Conservation (phyloP, 176 grass and related monocot genomes). For the Triticum monococcum region DNA sequence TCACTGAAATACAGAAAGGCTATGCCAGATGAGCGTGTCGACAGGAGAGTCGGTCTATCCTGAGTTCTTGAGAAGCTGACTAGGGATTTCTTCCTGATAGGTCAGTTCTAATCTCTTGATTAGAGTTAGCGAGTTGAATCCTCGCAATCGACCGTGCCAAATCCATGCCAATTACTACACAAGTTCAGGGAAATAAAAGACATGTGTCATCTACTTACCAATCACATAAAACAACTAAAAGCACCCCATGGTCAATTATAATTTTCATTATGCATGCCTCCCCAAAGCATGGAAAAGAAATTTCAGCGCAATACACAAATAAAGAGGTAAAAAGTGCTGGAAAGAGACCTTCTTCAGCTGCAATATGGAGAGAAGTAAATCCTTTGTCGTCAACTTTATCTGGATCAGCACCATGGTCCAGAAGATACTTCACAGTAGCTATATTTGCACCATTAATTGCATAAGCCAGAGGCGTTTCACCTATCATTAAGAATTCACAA, state of each 20-base stretch:
- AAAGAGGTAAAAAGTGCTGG: neutral
- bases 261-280: neutral
- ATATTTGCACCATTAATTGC: constrained; percentile 16
- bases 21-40: too few species aligned
- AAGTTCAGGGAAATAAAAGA: too few species aligned
- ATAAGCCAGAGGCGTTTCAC: constrained; percentile 15
- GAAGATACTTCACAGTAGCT: constrained; percentile 2
- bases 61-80: too few species aligned
- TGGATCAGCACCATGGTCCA: constrained; percentile 8
- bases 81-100: too few species aligned
- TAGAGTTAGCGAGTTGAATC: too few species aligned
- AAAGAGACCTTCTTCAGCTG: neutral
- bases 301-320: neutral
- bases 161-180: too few species aligned
- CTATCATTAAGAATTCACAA: neutral
- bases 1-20: too few species aligned
- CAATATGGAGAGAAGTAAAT: constrained; percentile 30
- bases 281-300: neutral
- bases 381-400: constrained; percentile 12
- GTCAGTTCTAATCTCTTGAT: too few species aligned
- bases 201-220: too few species aligned
- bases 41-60: too few species aligned
- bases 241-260: neutral
- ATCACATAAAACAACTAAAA: too few species aligned
- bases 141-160: too few species aligned